Base-by-base conservation (phyloP, 2,329 filamentous ascomycete genomes). In the Alternaria gansuensis region DNA sequence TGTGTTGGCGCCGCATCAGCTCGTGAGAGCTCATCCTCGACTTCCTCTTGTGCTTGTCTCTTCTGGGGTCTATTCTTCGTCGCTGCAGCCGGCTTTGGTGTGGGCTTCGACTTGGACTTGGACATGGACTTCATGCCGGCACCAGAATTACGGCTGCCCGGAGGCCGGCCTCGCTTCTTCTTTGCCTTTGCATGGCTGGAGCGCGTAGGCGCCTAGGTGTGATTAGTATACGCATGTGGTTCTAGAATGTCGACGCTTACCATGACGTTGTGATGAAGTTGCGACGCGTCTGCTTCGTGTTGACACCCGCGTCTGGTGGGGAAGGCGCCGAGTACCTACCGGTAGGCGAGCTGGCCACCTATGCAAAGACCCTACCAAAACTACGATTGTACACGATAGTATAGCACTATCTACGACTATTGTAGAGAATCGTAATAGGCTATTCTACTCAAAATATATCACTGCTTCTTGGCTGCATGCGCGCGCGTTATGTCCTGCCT, bases 251-350 rank as follows among this genome's bases (percentile, higher is more conserved):
- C 50, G 21, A 45, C 14, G 57, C 67, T 60, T 66, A 74, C 73
- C 73, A 76, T 76, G 62, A 68, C 64, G 68, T 72, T 55, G 64
- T 67, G 61, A 54, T 63, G 45, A 50, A 52, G 52, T 49, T 46
- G 60, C 48, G 55, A 63, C 62, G 66, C 66, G 65, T 66, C 48
- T 51, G 44, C 24, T 36, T 46, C 41, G 40, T 59, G 44, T 55
- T 64, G 51, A 59, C 55, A 54, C 29, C 46, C 48, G 48, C 51
- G 50, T 57, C 53, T 49, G 46, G 52, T 54, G 51, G 62, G 51
- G 48, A 57, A 34, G 48, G 40, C 41, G 31, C 51, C 36, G 31
- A 23, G 26, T 48, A 51, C 17, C 17, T 17, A n/a, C n/a, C n/a
- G n/a, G n/a, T n/a, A 17, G 17, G 17, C 17, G 17, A 17, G 17